These are phyloP conservation scores for Piedraia hortae DNA, from an alignment of 2,329 filamentous ascomycete species.

Conservation along the genomic window DNA sequence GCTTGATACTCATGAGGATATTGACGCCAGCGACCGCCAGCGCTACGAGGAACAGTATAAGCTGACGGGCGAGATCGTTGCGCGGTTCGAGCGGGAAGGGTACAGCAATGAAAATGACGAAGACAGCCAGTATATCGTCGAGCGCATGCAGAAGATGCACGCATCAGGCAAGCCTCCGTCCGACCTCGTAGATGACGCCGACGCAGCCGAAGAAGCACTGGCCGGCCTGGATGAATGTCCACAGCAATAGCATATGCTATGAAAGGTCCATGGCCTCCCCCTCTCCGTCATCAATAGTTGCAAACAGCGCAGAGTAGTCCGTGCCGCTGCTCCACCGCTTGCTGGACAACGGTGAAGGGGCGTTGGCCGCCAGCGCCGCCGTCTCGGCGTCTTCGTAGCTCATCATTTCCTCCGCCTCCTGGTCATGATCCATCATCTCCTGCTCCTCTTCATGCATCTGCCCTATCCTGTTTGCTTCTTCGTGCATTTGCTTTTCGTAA, in stretches of 20 bases:
- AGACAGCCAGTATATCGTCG: conserved; percentile 79
- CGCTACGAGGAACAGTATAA: conserved; percentile 57
- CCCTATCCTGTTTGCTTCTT: conserved; percentile 10
- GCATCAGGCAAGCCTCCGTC: conserved; percentile 66
- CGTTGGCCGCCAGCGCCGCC: not conserved
- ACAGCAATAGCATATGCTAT: conserved; percentile 22
- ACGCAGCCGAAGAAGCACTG: conserved; percentile 44
- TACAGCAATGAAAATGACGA: conserved; percentile 60
- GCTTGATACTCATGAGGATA: conserved; percentile 55
- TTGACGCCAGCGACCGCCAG: conserved; percentile 46
- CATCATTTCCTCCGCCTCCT: conserved; percentile 15
- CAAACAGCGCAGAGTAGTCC: conserved; percentile 35
- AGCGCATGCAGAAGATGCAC: conserved; percentile 99
- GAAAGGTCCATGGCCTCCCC: conserved; percentile 3
- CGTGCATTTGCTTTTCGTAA: conserved; percentile 19
- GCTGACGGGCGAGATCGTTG: conserved; percentile 64
- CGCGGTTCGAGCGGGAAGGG: conserved; percentile 54
- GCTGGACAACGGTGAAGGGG: not conserved
- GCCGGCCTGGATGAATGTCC: conserved; percentile 31
- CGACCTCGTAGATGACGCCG: conserved; percentile 76
- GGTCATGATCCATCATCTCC: conserved; percentile 6
- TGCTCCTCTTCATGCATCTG: conserved; percentile 6
- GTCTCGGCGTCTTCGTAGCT: conserved; percentile 18
- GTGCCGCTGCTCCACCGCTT: conserved; percentile 25
- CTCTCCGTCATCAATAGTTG: conserved; percentile 14